These are phyloP conservation scores for Oryza rufipogon DNA, from an alignment of 176 grass and related monocot genomes.

Conservation along the genomic window DNA sequence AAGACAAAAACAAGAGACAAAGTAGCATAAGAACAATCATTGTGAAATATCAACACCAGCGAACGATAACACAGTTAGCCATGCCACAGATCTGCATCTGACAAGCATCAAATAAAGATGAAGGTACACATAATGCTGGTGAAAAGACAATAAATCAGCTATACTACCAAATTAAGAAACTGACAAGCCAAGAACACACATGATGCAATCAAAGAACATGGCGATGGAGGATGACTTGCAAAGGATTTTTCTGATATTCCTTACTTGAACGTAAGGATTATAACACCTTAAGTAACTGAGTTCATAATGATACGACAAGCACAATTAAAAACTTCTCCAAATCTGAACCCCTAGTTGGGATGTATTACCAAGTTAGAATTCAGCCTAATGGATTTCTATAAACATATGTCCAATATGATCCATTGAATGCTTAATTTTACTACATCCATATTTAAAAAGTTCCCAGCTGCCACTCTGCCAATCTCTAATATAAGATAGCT, in stretches of 20 bases:
- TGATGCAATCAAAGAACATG: slow-evolving; percentile 22
- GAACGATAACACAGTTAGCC: not conserved
- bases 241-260: not conserved
- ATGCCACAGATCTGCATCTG: not conserved
- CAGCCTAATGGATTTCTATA: not conserved
- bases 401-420: not conserved
- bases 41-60: not conserved
- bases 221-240: not conserved
- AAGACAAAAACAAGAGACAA: not conserved
- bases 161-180: slow-evolving; percentile 15
- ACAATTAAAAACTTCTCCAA: not conserved
- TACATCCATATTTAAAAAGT: not conserved
- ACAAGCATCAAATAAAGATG: slow-evolving; percentile 9
- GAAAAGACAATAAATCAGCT: not conserved
- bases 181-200: not conserved
- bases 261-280: not conserved
- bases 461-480: not conserved
- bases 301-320: not conserved
- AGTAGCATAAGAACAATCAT: slow-evolving; percentile 28
- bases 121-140: not conserved
- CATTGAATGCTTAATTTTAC: not conserved
- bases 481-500: not conserved
- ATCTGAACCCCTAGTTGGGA: not conserved
- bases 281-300: not conserved
- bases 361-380: not conserved